These are phyloP conservation scores for Chalciporus sphaerocephalus DNA, from an alignment of 768 basidiomycete genomes.

Conservation along the genomic window DNA sequence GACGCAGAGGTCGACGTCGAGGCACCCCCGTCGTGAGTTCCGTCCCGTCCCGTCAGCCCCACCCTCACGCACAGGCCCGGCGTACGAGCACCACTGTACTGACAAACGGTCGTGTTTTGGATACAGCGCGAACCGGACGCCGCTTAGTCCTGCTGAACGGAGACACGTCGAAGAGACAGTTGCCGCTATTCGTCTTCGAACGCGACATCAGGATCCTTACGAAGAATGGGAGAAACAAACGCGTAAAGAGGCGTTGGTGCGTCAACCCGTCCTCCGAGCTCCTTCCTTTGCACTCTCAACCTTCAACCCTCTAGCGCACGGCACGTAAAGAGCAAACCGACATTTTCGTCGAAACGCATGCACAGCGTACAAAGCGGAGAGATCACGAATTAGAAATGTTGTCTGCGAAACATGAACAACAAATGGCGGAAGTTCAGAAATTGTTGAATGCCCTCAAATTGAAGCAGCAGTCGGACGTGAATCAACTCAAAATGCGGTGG, in stretches of 20 bases:
- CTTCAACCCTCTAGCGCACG: no score
- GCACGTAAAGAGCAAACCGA: slow-evolving; percentile 34
- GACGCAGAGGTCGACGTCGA: slow-evolving; percentile 38
- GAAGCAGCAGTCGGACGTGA: slow-evolving; percentile 45
- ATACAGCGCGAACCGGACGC: slow-evolving; percentile 19
- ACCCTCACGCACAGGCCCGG: neutral
- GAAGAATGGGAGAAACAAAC: slow-evolving; percentile 51
- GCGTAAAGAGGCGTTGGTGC: slow-evolving; percentile 44
- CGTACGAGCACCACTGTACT: no score
- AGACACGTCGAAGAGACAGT: slow-evolving; percentile 42
- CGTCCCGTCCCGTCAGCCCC: neutral
- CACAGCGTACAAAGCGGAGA: slow-evolving; percentile 5
- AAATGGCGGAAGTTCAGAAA: slow-evolving; percentile 48
- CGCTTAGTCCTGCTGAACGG: slow-evolving; percentile 30
- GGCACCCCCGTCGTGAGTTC: slow-evolving; percentile 34
- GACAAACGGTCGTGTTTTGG: neutral
- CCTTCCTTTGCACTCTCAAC: no score
- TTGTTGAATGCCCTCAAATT: slow-evolving; percentile 42
- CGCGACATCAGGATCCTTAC: slow-evolving; percentile 43
- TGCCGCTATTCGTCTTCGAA: slow-evolving; percentile 42
- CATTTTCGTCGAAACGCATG: slow-evolving; percentile 17
- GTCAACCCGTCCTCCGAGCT: no score
- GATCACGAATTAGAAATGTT: slow-evolving; percentile 28
- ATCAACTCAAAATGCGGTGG: slow-evolving; percentile 42
- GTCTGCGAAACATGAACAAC: slow-evolving; percentile 41